Percentiles rank a stretch among this genome's conserved stretches.
Evolutionary conservation across 345 rosid genomes (phyloP).

Genomic region (Eucalyptus fibrosa): DNA sequence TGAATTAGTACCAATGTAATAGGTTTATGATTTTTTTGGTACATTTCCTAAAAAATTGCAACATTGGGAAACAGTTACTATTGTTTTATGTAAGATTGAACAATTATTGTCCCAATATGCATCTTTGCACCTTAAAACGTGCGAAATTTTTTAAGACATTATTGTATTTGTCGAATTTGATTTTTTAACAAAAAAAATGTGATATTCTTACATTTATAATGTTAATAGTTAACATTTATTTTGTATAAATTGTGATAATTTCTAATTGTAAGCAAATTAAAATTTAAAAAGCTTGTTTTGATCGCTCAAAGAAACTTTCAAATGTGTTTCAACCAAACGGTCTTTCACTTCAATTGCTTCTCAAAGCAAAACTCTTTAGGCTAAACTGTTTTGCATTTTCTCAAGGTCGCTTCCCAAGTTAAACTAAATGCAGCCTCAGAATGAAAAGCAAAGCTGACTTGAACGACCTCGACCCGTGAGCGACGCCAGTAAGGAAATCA

Average conservation of each 20-base stretch:
- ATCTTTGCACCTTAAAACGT: neutral
- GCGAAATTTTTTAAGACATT: neutral
- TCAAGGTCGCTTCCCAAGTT: no score
- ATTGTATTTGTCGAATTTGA: neutral
- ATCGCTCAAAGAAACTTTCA: neutral
- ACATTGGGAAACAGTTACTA: neutral
- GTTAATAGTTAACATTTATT: neutral
- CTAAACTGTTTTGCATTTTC: rapidly evolving
- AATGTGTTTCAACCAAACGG: no score
- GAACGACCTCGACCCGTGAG: no score
- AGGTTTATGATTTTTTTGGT: no score
- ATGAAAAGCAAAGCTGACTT: no score
- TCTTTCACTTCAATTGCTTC: no score
- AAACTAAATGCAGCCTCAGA: no score
- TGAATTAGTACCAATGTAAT: no score
- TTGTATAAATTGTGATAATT: neutral
- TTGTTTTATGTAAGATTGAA: neutral
- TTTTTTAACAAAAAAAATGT: no score
- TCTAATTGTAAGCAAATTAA: neutral
- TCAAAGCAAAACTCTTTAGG: neutral
- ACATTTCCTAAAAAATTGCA: neutral
- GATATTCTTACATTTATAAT: neutral
- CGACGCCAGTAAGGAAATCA: no score
- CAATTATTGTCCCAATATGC: neutral
- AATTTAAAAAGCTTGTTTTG: neutral